Conservation (phyloP, 805 yeast species). For the Kodamaea laetipori region DNA sequence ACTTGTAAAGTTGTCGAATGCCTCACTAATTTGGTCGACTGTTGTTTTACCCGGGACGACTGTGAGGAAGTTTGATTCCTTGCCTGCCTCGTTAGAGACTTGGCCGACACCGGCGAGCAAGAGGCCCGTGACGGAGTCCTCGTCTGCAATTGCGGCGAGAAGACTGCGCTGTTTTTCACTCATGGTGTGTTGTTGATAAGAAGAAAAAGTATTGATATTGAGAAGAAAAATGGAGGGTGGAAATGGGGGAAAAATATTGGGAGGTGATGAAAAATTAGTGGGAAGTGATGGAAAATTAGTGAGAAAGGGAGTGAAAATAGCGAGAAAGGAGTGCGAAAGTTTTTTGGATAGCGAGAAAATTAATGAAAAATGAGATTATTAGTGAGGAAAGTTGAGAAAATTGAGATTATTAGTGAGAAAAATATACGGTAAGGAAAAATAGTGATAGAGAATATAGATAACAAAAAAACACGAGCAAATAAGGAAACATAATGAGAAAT, state of each 20-base stretch:
- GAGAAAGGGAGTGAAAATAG: neutral
- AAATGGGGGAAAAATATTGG: neutral
- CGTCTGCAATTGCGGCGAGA: slow-evolving; percentile 95
- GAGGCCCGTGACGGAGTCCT: slow-evolving; percentile 95
- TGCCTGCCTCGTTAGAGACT: slow-evolving; percentile 59
- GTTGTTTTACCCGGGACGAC: slow-evolving; percentile 75
- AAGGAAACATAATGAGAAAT: no score
- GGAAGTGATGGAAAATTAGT: neutral
- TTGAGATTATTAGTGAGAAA: no score
- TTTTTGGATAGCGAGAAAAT: neutral
- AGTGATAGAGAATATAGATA: no score
- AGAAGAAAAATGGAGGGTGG: slow-evolving; percentile 2
- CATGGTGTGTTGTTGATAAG: slow-evolving; percentile 10
- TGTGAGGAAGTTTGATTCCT: slow-evolving; percentile 79
- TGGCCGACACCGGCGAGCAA: slow-evolving; percentile 95
- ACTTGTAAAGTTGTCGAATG: slow-evolving; percentile 73
- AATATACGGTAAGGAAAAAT: no score
- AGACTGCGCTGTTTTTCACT: slow-evolving; percentile 63
- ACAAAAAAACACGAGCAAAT: no score
- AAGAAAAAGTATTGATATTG: neutral
- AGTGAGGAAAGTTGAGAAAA: no score
- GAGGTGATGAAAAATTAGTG: neutral
- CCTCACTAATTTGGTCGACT: slow-evolving; percentile 70
- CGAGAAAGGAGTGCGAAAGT: neutral
- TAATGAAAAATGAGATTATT: no score